Evolutionary conservation across 306 rosid genomes (phyloP).

Genomic region (Luffa aegyptiaca): DNA sequence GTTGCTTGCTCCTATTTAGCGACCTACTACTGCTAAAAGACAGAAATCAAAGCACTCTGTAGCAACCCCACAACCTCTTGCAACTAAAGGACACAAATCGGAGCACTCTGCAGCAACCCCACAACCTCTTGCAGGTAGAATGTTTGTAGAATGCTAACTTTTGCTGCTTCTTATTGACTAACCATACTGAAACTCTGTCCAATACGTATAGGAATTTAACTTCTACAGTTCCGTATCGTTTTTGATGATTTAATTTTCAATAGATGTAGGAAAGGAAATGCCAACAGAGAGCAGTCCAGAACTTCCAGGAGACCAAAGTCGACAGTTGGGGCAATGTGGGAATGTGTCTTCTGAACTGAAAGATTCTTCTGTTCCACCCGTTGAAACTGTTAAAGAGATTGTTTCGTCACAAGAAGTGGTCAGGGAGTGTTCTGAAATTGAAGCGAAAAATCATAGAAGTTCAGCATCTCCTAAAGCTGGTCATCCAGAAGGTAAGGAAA

Average conservation of each 20-base stretch:
- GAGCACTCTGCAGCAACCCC: slow-evolving; percentile 31
- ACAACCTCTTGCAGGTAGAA: slow-evolving; percentile 47
- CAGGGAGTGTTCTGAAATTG: slow-evolving; percentile 21
- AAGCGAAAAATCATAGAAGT: slow-evolving; percentile 18
- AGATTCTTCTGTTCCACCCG: slow-evolving; percentile 15
- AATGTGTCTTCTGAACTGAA: slow-evolving; percentile 14
- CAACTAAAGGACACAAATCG: neutral
- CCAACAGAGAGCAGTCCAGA: slow-evolving; percentile 23
- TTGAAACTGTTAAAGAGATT: slow-evolving; percentile 25
- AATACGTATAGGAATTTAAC: neutral
- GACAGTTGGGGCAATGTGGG: slow-evolving; percentile 16
- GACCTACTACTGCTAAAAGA: slow-evolving; percentile 43
- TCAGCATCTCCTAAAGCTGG: slow-evolving; percentile 16
- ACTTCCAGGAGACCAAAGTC: slow-evolving; percentile 12
- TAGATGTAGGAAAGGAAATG: slow-evolving; percentile 31
- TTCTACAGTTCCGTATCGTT: neutral
- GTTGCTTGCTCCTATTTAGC: slow-evolving; percentile 32
- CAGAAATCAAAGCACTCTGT: slow-evolving; percentile 39
- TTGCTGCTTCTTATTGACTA: neutral
- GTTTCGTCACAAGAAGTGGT: slow-evolving; percentile 26
- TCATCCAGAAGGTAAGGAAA: neutral
- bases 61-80: slow-evolving; percentile 24
- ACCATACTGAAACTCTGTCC: neutral
- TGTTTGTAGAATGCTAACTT: slow-evolving; percentile 1
- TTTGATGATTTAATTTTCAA: slow-evolving; percentile 11